These are phyloP conservation scores for Boletellus ananas DNA, from an alignment of 768 basidiomycete genomes.

Conservation along the genomic window DNA sequence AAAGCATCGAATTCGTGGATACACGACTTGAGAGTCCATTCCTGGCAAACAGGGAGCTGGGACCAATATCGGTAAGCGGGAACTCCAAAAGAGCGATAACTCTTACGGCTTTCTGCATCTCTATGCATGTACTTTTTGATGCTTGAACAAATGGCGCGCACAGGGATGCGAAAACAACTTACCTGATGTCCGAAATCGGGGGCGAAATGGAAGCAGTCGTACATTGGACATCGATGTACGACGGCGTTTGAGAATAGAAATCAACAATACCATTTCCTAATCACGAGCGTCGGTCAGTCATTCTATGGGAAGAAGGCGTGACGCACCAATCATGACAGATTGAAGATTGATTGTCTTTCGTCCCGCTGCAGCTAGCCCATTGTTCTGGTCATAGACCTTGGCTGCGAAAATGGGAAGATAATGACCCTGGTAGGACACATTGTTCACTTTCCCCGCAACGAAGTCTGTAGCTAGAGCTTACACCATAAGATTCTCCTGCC, in stretches of 20 bases:
- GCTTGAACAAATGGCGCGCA: not conserved
- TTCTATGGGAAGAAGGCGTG: not conserved
- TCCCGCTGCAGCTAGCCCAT: slow-evolving; percentile 37
- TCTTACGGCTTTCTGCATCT: not conserved
- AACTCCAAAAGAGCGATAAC: too few relatives aligned
- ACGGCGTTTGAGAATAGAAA: not conserved
- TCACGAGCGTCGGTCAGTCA: not conserved
- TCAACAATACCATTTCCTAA: not conserved
- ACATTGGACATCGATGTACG: not conserved
- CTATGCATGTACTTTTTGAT: slow-evolving; percentile 31
- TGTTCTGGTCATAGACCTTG: slow-evolving; percentile 43
- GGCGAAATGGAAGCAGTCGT: slow-evolving; percentile 2
- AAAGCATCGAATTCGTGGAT: not conserved
- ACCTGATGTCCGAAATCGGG: slow-evolving; percentile 27
- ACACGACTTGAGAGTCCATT: not conserved
- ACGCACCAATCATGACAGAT: slow-evolving; percentile 42
- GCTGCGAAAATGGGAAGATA: slow-evolving; percentile 47
- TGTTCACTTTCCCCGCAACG: not conserved
- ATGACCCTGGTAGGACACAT: slow-evolving; percentile 33
- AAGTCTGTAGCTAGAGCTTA: slow-evolving; percentile 8
- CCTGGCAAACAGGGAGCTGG: not conserved
- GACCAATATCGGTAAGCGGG: not conserved
- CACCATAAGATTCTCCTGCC: slow-evolving; percentile 53
- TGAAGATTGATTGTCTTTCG: slow-evolving; percentile 43
- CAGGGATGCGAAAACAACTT: not conserved